phyloP scores from a whole-genome alignment of 2,329 filamentous ascomycete genomes.

The Nannizziopsis arthrosporioides region DNA sequence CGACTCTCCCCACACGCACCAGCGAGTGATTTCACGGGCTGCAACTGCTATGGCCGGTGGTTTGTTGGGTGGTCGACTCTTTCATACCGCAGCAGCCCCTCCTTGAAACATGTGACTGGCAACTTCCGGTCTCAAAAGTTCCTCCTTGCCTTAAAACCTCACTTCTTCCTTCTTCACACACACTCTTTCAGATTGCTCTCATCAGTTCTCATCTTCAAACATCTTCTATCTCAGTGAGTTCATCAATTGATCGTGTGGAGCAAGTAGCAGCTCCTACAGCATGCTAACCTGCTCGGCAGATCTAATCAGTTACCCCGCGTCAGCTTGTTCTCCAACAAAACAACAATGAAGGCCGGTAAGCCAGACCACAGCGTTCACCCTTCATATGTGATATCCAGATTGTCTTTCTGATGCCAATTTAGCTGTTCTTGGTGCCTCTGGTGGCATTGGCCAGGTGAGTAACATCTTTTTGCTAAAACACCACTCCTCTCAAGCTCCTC shows the following conservation, averaged over 20 bases:
- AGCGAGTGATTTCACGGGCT: not conserved
- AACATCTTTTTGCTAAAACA: not conserved
- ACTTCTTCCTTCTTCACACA: constrained; percentile 8
- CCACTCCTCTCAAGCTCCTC: not conserved
- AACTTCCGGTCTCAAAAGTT: constrained; percentile 3
- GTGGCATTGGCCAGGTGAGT: constrained; percentile 92
- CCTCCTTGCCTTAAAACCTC: constrained; percentile 11
- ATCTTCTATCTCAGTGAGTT: not conserved
- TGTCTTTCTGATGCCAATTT: constrained; percentile 17
- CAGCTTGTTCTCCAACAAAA: constrained; percentile 10
- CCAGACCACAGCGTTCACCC: not conserved
- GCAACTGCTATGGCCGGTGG: not conserved
- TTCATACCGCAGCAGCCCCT: constrained; percentile 2
- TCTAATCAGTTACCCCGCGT: constrained; percentile 12
- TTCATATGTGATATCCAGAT: not conserved
- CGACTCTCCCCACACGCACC: not conserved
- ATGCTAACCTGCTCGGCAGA: constrained; percentile 1
- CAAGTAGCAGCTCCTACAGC: not conserved
- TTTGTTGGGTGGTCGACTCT: not conserved
- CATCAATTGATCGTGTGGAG: not conserved
- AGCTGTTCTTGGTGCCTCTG: constrained; percentile 87
- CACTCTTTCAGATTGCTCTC: constrained; percentile 2
- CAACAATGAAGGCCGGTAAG: constrained; percentile 39
- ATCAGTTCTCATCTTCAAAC: constrained; percentile 5
- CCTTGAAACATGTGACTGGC: constrained; percentile 10